Base-by-base conservation (phyloP, 768 basidiomycete genomes). In the Hortiboletus flavorubellus region DNA sequence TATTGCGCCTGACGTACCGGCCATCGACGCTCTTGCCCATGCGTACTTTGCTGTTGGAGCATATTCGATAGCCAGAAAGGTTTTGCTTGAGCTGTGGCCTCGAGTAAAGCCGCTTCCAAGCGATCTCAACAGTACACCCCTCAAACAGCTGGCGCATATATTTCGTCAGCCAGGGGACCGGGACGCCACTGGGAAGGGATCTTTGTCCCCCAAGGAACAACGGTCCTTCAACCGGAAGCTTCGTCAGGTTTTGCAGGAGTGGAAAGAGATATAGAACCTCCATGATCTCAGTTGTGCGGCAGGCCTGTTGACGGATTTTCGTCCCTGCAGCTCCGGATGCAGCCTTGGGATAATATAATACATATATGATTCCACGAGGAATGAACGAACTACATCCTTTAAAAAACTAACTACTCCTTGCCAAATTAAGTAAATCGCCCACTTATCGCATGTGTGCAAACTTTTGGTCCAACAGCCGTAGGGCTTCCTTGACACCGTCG, bases 401-500 rank as follows among this genome's bases (percentile, higher is more conserved):
- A 21, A 55, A 35, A 52, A 39, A 18, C 31, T 21, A 23, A 44
- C 29, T 35, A 21, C 47, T 53, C 33, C 43, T 18, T 21, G 34
- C 34, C 16, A 26, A 47, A 5, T 23, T 43, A 2, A 54, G 34
- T 21, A 21, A 21, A 21, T 21, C 21, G 21, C 21, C 5, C 37
- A 51, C 55, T 53, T 68, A 71, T 37, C 70, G 69, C 43, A 62
- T 67, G 49, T 73, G 74, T 54, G 77, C 72, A 69, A 81, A 81
- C 61, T 81, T 86, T 42, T 80, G 73, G 64, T 93, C 90, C 37
- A 93, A 76, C 26, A 93, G 68, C 55, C 85, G 83, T 23, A 93
- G 70, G 7, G 90, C 91, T 59, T 91, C 87, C 49, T 76, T 81
- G 30, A 93, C 87, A 16, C 83, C 87, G 53, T 87, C 86, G 16